Evolutionary conservation across 495 filamentous ascomycete species (phyloP).

Genomic region (Xylaria castorea): DNA sequence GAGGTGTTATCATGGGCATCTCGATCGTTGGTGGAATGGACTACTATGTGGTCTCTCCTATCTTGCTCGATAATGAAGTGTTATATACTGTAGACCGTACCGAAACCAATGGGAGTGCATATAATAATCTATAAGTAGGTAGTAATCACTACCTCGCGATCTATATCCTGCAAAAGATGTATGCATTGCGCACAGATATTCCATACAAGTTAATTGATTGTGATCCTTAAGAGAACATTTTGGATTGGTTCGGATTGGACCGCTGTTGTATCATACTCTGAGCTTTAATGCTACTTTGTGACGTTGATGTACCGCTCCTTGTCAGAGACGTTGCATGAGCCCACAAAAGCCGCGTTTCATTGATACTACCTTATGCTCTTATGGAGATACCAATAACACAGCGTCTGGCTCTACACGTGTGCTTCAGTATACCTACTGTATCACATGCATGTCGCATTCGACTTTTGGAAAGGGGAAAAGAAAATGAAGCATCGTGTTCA

Average conservation of each 20-base stretch:
- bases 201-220: neutral
- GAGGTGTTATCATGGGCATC: neutral
- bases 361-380: neutral
- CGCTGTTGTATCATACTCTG: neutral
- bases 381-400: neutral
- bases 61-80: neutral
- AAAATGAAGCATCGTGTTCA: constrained; percentile 5
- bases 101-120: neutral
- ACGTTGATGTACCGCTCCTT: neutral
- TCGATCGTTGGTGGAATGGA: neutral
- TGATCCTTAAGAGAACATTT: neutral
- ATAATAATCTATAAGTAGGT: neutral
- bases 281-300: constrained; percentile 8
- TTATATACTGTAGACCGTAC: neutral
- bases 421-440: neutral
- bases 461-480: neutral
- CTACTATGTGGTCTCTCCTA: neutral
- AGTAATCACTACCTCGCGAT: neutral
- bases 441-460: constrained; percentile 18
- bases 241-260: neutral
- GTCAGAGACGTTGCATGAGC: neutral
- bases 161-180: neutral
- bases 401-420: constrained; percentile 1
- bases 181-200: neutral
- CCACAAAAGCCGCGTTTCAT: neutral